These are phyloP conservation scores for Reutealis trisperma DNA, from an alignment of 345 rosid genomes.

Conservation along the genomic window DNA sequence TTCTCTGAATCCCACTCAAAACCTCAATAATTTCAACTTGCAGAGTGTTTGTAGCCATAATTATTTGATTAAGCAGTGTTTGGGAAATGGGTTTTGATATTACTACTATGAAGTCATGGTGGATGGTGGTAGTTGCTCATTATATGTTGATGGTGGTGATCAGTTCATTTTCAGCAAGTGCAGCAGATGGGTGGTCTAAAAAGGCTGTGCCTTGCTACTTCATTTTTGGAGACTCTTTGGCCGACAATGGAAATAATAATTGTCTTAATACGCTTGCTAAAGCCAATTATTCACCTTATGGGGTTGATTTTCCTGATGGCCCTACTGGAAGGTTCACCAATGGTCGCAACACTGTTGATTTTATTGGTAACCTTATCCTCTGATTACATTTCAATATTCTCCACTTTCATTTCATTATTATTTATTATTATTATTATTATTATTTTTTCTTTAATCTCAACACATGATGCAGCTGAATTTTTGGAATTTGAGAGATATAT, in stretches of 20 bases:
- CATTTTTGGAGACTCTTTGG: constrained; percentile 32
- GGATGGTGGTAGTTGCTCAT: background rate
- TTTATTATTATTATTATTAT: background rate
- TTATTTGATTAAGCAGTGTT: too few relatives aligned
- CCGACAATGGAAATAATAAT: constrained; percentile 32
- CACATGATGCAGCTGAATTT: constrained; percentile 25
- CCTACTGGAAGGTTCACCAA: constrained; percentile 27
- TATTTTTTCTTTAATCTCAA: background rate
- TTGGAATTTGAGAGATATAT: constrained; percentile 37
- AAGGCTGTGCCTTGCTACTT: constrained; percentile 25
- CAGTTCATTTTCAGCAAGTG: background rate
- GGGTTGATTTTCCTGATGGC: constrained; percentile 21
- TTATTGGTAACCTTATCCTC: constrained; percentile 17
- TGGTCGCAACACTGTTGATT: constrained; percentile 20
- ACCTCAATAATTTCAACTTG: too few relatives aligned
- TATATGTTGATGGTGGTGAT: background rate
- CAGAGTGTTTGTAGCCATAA: too few relatives aligned
- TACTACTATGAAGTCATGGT: background rate
- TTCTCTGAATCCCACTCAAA: too few relatives aligned
- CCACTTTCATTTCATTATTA: too few relatives aligned
- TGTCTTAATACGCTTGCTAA: constrained; percentile 10
- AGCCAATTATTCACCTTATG: constrained; percentile 23
- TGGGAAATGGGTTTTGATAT: too few relatives aligned
- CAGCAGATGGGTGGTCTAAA: background rate
- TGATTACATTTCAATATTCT: too few relatives aligned